Evolutionary conservation across 495 filamentous ascomycete species (phyloP), one percentile per base, ranked within the genome.

Genomic region (Neurospora sp.): DNA sequence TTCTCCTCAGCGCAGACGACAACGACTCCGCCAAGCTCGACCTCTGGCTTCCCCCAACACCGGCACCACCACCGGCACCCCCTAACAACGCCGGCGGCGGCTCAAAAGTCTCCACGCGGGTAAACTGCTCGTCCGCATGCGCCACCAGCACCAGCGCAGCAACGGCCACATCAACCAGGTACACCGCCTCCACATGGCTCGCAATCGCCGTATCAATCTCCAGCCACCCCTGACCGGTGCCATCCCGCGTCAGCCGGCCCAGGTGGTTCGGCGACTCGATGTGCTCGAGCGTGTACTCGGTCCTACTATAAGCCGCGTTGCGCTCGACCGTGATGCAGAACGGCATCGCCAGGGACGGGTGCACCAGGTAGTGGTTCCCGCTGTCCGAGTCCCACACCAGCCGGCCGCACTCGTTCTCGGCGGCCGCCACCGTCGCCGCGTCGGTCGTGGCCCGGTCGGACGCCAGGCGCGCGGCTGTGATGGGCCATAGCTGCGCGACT

Each of bases 121-220:
- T 75, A 62, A 79, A 83, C 77, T 81, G 82, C 74, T 88, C 86
- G 75, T 93, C 90, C 0, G 87, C 82, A 72, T 89, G 84, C 0
- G 91, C 91, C 27, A 95, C 91, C 14, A 92, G 84, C 40, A 94
- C 78, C 16, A 94, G 83, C 0, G 92, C 91, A 4, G 89, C 86
- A 10, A 92, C 85, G 3, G 88, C 85, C 0, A 93, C 92, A 79
- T 95, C 92, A n/a, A 94, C 86, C 5, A 92, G 84, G 77, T 93
- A 94, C 46, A 92, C 85, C 46, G 89, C 90, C 37, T 88, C 86
- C 69, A 87, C 78, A 72, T 83, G 83, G 31, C 80, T 77, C 8
- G 86, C 86, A 12, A 87, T 82, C 4, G 79, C 78, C 14, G 87
- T 88, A 74, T 88, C 86, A 14, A 88, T 78, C 75, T 88, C 85